phyloP scores from a whole-genome alignment of 139 green algal species.

The Spirogloea muscicola region DNA sequence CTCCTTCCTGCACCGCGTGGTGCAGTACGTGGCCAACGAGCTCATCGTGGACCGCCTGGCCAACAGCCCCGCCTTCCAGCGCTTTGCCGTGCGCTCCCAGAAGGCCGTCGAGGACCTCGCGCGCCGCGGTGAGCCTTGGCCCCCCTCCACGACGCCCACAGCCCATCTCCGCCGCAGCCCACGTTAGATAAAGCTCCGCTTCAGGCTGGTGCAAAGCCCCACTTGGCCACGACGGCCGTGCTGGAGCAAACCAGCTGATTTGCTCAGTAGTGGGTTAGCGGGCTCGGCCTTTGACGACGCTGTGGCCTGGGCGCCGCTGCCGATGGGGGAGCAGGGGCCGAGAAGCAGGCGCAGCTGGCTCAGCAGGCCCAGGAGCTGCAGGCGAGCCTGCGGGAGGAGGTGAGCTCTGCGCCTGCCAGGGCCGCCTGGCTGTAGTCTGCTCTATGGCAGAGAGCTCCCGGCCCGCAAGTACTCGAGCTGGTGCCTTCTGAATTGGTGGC shows the following conservation, averaged over 20 bases:
- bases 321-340: background rate
- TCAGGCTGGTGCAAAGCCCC: background rate
- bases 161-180: background rate
- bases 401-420: too few species aligned
- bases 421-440: too few species aligned
- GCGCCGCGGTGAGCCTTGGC: constrained; percentile 11
- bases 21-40: constrained; percentile 46
- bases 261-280: background rate
- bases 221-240: background rate
- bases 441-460: too few species aligned
- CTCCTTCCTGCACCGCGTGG: constrained; percentile 33
- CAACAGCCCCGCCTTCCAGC: constrained; percentile 41
- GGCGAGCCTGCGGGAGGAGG: background rate
- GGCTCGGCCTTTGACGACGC: background rate
- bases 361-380: background rate
- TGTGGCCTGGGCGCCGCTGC: background rate
- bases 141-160: background rate
- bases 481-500: too few species aligned
- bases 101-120: constrained; percentile 38
- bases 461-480: too few species aligned
- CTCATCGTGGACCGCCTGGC: constrained; percentile 40
- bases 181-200: background rate
- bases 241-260: background rate
- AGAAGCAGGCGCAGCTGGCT: background rate
- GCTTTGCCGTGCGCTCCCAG: constrained; percentile 36